phyloP scores from a whole-genome alignment of 1,284 basidiomycete genomes.

The Salmacisia buchloeana region DNA sequence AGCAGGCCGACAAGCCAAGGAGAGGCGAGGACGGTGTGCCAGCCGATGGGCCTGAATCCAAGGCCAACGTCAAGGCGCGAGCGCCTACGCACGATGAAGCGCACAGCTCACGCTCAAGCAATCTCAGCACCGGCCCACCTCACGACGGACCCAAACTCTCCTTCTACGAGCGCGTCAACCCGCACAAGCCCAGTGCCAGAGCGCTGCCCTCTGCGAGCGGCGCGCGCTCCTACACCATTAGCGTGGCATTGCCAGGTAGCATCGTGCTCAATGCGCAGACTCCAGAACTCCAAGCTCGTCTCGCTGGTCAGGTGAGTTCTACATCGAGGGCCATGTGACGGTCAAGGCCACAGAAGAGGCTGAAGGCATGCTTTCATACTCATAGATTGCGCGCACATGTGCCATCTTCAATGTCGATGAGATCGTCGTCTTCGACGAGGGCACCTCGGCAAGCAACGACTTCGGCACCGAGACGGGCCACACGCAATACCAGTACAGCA shows the following conservation, averaged over 20 bases:
- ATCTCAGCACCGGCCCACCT: not conserved
- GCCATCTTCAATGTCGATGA: conserved; percentile 51
- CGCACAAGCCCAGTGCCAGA: conserved; percentile 32
- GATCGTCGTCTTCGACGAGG: conserved; percentile 45
- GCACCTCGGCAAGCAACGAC: conserved; percentile 12
- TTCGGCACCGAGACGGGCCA: conserved; percentile 18
- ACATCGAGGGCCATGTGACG: not conserved
- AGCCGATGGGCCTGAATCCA: too few relatives aligned
- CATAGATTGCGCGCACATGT: conserved; percentile 42
- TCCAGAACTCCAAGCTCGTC: conserved; percentile 40
- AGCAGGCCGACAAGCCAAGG: not conserved
- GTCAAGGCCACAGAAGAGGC: not conserved
- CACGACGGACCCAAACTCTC: conserved; percentile 6
- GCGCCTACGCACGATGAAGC: too few relatives aligned
- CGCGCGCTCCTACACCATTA: conserved; percentile 33
- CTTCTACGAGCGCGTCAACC: conserved; percentile 19
- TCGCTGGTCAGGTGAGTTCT: conserved; percentile 29
- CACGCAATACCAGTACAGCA: conserved; percentile 5
- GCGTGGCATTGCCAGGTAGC: conserved; percentile 44
- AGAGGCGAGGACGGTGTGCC: not conserved
- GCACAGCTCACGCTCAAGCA: too few relatives aligned
- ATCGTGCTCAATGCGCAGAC: conserved; percentile 49
- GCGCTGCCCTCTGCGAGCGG: conserved; percentile 14
- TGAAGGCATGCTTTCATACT: not conserved
- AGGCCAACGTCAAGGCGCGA: too few relatives aligned